Conservation (phyloP, 345 rosid genomes). For the Eucalyptus viminalis region DNA sequence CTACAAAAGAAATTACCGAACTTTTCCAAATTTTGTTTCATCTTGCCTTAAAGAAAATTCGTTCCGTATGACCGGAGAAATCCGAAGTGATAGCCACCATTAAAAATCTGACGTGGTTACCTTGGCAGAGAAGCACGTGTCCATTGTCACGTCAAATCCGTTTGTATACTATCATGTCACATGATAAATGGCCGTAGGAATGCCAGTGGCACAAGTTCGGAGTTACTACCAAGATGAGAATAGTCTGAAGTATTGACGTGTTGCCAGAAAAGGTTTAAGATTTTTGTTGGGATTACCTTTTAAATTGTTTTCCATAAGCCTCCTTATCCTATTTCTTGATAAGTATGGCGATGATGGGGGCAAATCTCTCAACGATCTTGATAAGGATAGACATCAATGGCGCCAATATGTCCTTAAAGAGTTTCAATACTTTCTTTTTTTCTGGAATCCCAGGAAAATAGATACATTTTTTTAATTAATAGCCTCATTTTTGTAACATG, state of each 20-base stretch:
- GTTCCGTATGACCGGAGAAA: background rate
- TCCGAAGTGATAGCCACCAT: background rate
- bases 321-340: background rate
- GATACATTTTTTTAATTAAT: background rate
- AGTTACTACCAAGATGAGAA: background rate
- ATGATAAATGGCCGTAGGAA: background rate
- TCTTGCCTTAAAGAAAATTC: background rate
- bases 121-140: background rate
- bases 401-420: background rate
- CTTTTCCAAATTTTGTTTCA: background rate
- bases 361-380: background rate
- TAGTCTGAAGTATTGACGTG: background rate
- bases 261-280: background rate
- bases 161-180: accelerated
- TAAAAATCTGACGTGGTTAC: background rate
- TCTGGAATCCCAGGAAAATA: background rate
- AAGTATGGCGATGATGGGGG: background rate
- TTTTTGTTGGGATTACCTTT: background rate
- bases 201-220: background rate
- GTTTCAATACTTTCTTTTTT: background rate
- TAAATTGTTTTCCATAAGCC: background rate
- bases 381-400: background rate
- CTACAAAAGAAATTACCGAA: background rate
- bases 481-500: background rate
- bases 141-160: background rate